Base-by-base conservation (phyloP, 805 yeast species). In the Candida palmyrensis region DNA sequence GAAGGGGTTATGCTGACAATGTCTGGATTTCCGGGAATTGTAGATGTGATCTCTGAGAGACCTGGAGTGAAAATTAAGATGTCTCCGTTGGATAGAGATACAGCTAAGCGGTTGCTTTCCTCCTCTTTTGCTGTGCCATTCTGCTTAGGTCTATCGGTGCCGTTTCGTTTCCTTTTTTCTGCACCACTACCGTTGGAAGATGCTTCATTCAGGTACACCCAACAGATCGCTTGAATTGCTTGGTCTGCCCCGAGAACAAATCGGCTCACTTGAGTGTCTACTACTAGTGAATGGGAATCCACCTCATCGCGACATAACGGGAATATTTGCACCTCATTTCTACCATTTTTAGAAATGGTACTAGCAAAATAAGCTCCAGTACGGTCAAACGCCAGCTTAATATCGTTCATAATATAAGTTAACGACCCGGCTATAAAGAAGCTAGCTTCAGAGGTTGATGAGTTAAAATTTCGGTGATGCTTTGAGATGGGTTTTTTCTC, bases 261-360 rank as follows among this genome's bases (percentile, higher is more conserved):
- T 19, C 53, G 53, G 5, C 54, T 48, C 18, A 52, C 43, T 29
- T 55, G 39, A 6, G 55, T 33, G 15, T 41, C 43, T 6, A 41
- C 37, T 18, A 45, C 37, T 13, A 40, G 36, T 24, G 39, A 18
- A n/a, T 46, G 44, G 4, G 39, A 38, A 7, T n/a, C 27, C 10
- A 8, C 20, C 21, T 15, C 11, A 17, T 23, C 18, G n/a, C n/a
- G n/a, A n/a, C n/a, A n/a, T n/a, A n/a, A n/a, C 5, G n/a, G 46
- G 44, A 42, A 66, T 35, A 73, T 57, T 43, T 61, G 71, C 13
- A 73, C 58, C 49, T 73, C 75, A 32, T 59, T 67, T 35, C 69
- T 53, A 24, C 73, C 72, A 12, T 59, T 59, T 30, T 70, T 68
- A 19, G 69, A 57, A 4, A 66, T 55, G 12, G 63, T 45, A 30